Evolutionary conservation across 352 stramenopile species (phyloP), one percentile per base, ranked within the genome.

Genomic region (Elongisporangium undulatum): DNA sequence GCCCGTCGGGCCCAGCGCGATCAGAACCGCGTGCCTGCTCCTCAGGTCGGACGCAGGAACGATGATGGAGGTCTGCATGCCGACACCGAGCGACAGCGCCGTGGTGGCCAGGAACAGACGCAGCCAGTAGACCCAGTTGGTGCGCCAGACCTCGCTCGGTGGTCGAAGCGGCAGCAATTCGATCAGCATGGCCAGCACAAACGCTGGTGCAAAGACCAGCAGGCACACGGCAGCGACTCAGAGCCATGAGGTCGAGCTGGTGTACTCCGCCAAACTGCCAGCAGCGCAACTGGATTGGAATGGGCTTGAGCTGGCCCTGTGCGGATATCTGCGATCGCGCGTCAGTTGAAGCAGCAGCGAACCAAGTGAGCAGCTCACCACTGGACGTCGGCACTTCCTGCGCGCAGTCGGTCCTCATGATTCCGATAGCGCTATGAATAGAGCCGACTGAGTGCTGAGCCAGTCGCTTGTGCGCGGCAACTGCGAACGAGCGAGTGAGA

Each of bases 121-220:
- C 15, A 75, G 49, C 68, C 68, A 75, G 26, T 72, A 75, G 4
- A 75, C 62, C 49, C 66, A 72, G 48, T 77, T 77, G 0, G 20
- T 57, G 16, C 55, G 39, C 2, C 51, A 52, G 2, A 66, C 69
- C 34, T 64, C 66, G 0, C 56, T 38, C 17, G 57, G 13, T 5
- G 53, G 41, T 6, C 55, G 55, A 9, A 77, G 49, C 5, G 69
- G 69, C 4, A 66, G 26, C 52, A 59, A 62, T 0, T 51, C 69
- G 49, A 59, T 57, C 9, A 75, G 17, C 2, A 75, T 24, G 3
- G 71, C n/a, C 1, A 69, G 13, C 1, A 66, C 3, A 4, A 75
- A 49, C 2, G 61, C 58, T 1, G 51, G 57, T 21, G 75, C 16
- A 19, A 55, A 51, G 4, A 53, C 60, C 7, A 67, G 22, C 10